A percentile compares a stretch with the other conserved stretches of the same genome.
Evolutionary conservation across 495 filamentous ascomycete species (phyloP).

Genomic region (Aspergillus nanangensis): DNA sequence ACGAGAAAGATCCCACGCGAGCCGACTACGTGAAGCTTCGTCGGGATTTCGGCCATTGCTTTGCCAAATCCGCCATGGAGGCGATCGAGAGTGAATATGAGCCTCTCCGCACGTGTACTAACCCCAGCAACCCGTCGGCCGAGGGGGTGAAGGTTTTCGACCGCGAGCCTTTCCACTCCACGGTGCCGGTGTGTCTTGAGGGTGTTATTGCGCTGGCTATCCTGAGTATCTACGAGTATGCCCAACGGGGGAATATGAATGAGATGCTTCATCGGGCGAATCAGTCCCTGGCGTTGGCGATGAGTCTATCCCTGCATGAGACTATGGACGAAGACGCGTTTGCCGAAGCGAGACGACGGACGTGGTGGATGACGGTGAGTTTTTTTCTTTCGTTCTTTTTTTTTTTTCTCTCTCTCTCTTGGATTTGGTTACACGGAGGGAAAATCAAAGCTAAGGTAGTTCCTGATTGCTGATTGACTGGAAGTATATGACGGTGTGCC

Average conservation of each 20-base stretch:
- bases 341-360: slow-evolving; percentile 38
- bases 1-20: slow-evolving; percentile 29
- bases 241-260: slow-evolving; percentile 45
- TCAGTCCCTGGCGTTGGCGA: slow-evolving; percentile 40
- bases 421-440: background rate
- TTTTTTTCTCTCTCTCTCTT: background rate
- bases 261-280: slow-evolving; percentile 45
- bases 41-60: slow-evolving; percentile 41
- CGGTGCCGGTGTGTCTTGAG: slow-evolving; percentile 38
- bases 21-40: slow-evolving; percentile 33
- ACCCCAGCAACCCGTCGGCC: slow-evolving; percentile 32
- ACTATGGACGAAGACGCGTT: slow-evolving; percentile 32
- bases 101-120: slow-evolving; percentile 31
- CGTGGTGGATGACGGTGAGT: slow-evolving; percentile 50
- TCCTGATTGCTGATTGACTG: slow-evolving; percentile 1
- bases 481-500: slow-evolving; percentile 29
- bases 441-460: no score
- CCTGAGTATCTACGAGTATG: slow-evolving; percentile 48
- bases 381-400: background rate
- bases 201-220: slow-evolving; percentile 41
- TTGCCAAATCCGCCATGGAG: slow-evolving; percentile 40
- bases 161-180: slow-evolving; percentile 40
- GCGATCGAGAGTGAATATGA: slow-evolving; percentile 43
- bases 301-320: slow-evolving; percentile 36
- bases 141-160: slow-evolving; percentile 22